Evolutionary conservation across 1,284 basidiomycete species (phyloP), one percentile per base, ranked within the genome.

Genomic region (Ganoderma leucocontextum): DNA sequence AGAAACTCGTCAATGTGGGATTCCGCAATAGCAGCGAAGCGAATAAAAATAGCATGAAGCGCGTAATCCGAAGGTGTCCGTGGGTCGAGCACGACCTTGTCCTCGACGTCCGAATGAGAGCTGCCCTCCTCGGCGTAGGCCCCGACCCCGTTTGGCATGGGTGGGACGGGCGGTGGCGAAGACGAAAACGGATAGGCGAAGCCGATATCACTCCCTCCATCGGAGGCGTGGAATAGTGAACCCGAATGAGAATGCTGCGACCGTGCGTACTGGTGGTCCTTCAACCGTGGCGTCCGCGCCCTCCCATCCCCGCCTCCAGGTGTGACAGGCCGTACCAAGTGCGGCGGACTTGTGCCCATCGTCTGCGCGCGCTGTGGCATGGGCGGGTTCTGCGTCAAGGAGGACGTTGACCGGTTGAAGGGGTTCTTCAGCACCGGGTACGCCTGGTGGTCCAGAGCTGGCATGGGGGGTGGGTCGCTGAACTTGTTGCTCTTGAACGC

Each of bases 41-140:
- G 89, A 63, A 94, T 91, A 78, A 96, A 96, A 8, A 96, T 87
- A 0, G 94, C 93, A 75, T 95, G 92, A 41, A 97, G 81, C 1
- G 95, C 95, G 75, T 93, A 95, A 74, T 96, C 95, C 0, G 91
- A 91, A 0, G 95, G 95, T 13, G 92, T 95, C 75, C 89, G 90
- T 2, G 91, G 90, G 65, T 91, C 90, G 74, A 88, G 85, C 13
- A 86, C 81, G 53, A 91, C 84, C 71, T 88, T 89, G 72, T 92
- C 90, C 29, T 91, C 90, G 39, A 82, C 75, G 62, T 92, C 91
- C 0, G 82, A 80, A 22, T 25, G 42, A 17, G 82, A 73, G 2
- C 82, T 79, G 3, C 85, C 84, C 53, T 92, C 91, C 55, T 84
- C 85, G 25, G 82, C 75, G 13, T 80, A 74, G 6, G 74, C 80